Evolutionary conservation across 1,139 yeast species (phyloP).

Genomic region (Hansenula lynferdii): DNA sequence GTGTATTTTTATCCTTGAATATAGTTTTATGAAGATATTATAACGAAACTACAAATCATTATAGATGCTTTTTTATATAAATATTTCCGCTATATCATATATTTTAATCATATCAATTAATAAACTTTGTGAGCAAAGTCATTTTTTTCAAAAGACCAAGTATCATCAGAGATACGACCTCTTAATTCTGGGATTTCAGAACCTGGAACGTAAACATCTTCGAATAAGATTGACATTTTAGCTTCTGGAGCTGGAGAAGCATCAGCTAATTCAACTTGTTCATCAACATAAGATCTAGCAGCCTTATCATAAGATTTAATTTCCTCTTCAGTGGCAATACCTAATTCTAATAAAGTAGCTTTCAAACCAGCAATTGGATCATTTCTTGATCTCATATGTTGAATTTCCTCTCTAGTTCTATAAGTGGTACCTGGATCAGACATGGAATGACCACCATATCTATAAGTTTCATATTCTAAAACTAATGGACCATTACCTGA

Average conservation of each 20-base stretch:
- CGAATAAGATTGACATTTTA: slow-evolving; percentile 88
- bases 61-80: neutral
- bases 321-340: slow-evolving; percentile 90
- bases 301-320: slow-evolving; percentile 91
- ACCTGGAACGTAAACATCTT: slow-evolving; percentile 95
- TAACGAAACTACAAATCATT: no score
- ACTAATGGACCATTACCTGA: slow-evolving; percentile 96
- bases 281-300: slow-evolving; percentile 92
- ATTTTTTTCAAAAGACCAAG: slow-evolving; percentile 79
- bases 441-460: slow-evolving; percentile 99
- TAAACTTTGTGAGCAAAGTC: slow-evolving; percentile 43
- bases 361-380: slow-evolving; percentile 98
- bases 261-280: slow-evolving; percentile 92
- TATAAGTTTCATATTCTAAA: slow-evolving; percentile 94
- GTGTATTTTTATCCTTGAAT: neutral
- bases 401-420: slow-evolving; percentile 99
- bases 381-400: slow-evolving; percentile 97
- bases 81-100: neutral
- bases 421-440: slow-evolving; percentile 99
- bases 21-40: no score
- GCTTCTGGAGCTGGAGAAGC: slow-evolving; percentile 95
- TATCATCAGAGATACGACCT: slow-evolving; percentile 94
- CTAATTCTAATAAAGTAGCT: slow-evolving; percentile 75
- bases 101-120: slow-evolving; percentile 9
- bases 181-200: slow-evolving; percentile 88